A percentile compares a stretch with the other conserved stretches of the same genome.
These are phyloP conservation scores for Clarireedia monteithiana DNA, from an alignment of 2,329 filamentous ascomycete species.

Conservation along the genomic window DNA sequence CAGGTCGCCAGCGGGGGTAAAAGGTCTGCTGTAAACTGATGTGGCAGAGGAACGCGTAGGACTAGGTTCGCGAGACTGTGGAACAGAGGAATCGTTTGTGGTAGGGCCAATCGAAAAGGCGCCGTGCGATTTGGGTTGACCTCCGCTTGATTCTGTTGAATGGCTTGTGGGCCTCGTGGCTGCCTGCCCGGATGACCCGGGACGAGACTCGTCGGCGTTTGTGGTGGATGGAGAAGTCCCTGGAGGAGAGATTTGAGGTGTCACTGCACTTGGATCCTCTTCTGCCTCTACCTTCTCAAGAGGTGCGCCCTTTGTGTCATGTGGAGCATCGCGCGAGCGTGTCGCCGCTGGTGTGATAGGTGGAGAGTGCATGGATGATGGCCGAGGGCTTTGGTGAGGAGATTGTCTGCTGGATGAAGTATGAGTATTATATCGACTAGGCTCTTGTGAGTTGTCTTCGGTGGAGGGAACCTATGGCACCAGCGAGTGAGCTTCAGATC, in stretches of 20 bases:
- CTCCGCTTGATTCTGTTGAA: constrained; percentile 16
- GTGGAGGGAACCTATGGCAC: constrained; percentile 47
- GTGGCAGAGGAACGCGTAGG: constrained; percentile 57
- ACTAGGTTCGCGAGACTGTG: constrained; percentile 53
- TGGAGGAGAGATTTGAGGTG: constrained; percentile 59
- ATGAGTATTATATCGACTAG: constrained; percentile 57
- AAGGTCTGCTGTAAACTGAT: constrained; percentile 62
- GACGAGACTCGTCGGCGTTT: constrained; percentile 24
- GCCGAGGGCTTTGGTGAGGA: constrained; percentile 57
- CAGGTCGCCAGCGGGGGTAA: constrained; percentile 69
- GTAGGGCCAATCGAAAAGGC: constrained; percentile 28
- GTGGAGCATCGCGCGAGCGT: constrained; percentile 42
- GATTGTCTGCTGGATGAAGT: constrained; percentile 58
- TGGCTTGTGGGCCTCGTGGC: constrained; percentile 19
- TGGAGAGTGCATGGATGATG: constrained; percentile 73
- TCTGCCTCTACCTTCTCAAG: constrained; percentile 32
- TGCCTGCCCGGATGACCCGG: constrained; percentile 28
- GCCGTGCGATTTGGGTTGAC: constrained; percentile 17
- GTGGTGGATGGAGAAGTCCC: constrained; percentile 37
- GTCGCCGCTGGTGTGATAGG: constrained; percentile 83
- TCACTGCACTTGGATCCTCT: constrained; percentile 46
- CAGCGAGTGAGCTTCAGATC: constrained; percentile 13
- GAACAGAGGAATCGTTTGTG: constrained; percentile 40
- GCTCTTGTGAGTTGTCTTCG: constrained; percentile 48
- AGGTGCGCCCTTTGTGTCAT: constrained; percentile 27